Evolutionary conservation across 1,139 yeast genomes (phyloP).

Genomic region (Taphrina flavorubra): DNA sequence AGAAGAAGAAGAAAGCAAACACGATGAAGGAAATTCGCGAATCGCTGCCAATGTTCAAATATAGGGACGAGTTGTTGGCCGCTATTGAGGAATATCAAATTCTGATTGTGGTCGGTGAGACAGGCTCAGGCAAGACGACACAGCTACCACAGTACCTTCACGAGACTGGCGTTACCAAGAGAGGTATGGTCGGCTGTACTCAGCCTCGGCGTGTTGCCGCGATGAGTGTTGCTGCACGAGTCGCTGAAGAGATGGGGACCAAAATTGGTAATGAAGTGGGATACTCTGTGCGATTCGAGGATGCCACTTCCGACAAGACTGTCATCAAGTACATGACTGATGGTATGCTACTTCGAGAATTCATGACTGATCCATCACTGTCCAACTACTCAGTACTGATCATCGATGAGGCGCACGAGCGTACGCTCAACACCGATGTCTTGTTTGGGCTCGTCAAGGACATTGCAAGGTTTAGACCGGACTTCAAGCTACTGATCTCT

Average conservation of each 20-base stretch:
- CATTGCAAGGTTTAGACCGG: constrained; percentile 66
- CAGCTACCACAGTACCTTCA: constrained; percentile 87
- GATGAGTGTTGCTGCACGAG: constrained; percentile 87
- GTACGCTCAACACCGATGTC: constrained; percentile 93
- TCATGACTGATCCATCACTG: constrained; percentile 74
- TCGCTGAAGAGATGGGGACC: constrained; percentile 82
- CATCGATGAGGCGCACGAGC: constrained; percentile 97
- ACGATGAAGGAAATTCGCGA: constrained; percentile 60
- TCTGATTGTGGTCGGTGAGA: constrained; percentile 89
- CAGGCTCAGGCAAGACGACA: constrained; percentile 97
- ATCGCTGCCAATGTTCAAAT: constrained; percentile 77
- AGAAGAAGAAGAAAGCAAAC: constrained; percentile 55
- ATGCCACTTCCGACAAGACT: constrained; percentile 67
- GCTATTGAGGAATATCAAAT: constrained; percentile 72
- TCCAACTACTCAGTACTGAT: constrained; percentile 75
- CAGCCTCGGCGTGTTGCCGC: constrained; percentile 98
- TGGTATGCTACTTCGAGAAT: constrained; percentile 89
- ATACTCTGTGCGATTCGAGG: constrained; percentile 85
- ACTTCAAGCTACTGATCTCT: constrained; percentile 75
- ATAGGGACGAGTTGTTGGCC: constrained; percentile 65
- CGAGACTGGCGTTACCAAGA: constrained; percentile 76
- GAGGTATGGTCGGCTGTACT: constrained; percentile 76
- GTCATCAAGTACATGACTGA: constrained; percentile 87
- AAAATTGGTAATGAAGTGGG: constrained; percentile 82
- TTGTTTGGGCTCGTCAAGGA: constrained; percentile 80